Evolutionary conservation across 1,139 yeast genomes (phyloP), one percentile per base, ranked within the genome.

Genomic region (Meyerozyma athensensis): DNA sequence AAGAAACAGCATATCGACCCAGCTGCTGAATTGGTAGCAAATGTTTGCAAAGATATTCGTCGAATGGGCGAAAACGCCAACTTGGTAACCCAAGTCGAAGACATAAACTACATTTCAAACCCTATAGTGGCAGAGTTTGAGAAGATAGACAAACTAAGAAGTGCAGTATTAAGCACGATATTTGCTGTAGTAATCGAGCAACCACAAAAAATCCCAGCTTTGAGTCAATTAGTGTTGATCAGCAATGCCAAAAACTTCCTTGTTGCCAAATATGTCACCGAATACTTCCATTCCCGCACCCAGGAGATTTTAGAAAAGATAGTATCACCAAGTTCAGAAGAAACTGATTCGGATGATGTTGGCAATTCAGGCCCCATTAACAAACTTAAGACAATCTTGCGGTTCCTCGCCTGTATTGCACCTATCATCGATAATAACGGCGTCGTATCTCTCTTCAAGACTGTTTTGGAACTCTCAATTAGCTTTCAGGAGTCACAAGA

Each of bases 161-260:
- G 62, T 36, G 77, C 82, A 13, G 67, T 84, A 17, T 65, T 83
- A 49, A 70, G 72, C 37, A 84, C 89, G 1, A 59, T 87, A 22
- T 72, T 72, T 42, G 87, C 95, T 1, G 76, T 86, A 32, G 69
- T 85, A 7, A 61, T 75, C 30, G 98, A 92, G 59, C 97, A 90
- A 59, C 97, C 97, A 1, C 96, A 90, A 49, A 92, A 90, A 56
- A 76, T 83, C 43, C 77, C 81, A 19, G 76, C 83, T 18, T 63
- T 90, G 42, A 74, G 87, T 22, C 79, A 82, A n/a, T 70, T 87
- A 46, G 64, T 90, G 8, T 72, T 82, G 48, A 68, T 82, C 24
- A 80, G 87, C 40, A 82, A 84, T 59, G 70, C 84, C 12, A 74
- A 74, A 45, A 81, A 81, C 56, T 74, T 77, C 36, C 69, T 77